Evolutionary conservation across 164 flowering plant species (phyloP), one percentile per base, ranked within the genome.

Genomic region (Piper longum): DNA sequence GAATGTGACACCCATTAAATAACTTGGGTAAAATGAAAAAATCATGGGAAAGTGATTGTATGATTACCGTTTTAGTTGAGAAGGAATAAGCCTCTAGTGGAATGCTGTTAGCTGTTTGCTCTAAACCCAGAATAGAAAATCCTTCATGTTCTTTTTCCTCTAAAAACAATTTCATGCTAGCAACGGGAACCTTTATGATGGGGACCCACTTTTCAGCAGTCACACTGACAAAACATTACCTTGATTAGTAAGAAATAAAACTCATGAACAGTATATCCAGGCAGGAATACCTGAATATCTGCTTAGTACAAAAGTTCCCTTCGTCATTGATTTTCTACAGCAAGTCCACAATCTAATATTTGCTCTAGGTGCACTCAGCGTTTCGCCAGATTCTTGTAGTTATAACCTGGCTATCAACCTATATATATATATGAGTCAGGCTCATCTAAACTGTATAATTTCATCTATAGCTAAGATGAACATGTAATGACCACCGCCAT

Each of bases 171-270:
- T 82, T 91, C 69, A 91, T 45, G 68, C 82, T 91, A 67, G 65
- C 69, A 19, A 81, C 84, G 3, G 99, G 96, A 26, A 95, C 95
- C 74, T 95, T 96, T 1, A 83, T 66, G 54, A 89, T 74, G 5
- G 97, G 99, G 45, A 95, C 86, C 99, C 99, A 95, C 81, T 89
- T 91, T 73, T 91, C 97, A 52, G 97, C 97, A 40, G 99, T 95
- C 76, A 95, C 97, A 83, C 99, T 93, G 72, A n/a, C 54, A 65
- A 65, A 65, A 12, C 56, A 40, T 42, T 12, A 40, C 18, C 16
- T 19, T 26, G 36, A 26, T 26, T 26, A 26, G 36, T 26, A 26
- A 26, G 36, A 26, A 26, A 26, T 26, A 26, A 26, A 26, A 26
- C 36, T 26, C 1, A 26, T 26, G 36, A 26, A 26, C 36, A 26